These are phyloP conservation scores for Penicillium palitans DNA, from an alignment of 2,329 filamentous ascomycete genomes.

Conservation along the genomic window DNA sequence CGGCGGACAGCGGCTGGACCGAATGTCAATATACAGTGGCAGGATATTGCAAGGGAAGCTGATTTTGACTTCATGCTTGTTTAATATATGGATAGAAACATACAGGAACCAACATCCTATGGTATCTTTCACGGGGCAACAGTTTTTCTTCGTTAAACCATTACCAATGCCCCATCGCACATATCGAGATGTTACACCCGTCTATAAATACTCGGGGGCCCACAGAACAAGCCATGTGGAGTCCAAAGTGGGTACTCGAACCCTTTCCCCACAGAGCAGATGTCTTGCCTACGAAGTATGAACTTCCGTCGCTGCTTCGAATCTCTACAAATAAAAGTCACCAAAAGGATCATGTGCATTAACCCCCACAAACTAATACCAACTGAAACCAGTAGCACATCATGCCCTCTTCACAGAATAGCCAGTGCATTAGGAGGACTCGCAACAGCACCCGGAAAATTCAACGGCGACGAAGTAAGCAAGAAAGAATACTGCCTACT, in stretches of 20 bases:
- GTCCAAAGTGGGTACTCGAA: not conserved
- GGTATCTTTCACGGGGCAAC: not conserved
- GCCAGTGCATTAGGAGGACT: constrained; percentile 35
- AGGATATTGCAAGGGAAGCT: constrained; percentile 35
- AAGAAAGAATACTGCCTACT: constrained; percentile 47
- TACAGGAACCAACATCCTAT: not conserved
- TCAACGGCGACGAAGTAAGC: constrained; percentile 46
- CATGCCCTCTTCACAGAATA: constrained; percentile 18
- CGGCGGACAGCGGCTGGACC: constrained; percentile 18
- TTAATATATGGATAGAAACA: constrained; percentile 5
- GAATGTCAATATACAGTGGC: constrained; percentile 32
- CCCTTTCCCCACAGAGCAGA: not conserved
- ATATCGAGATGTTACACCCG: not conserved
- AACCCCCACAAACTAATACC: rapidly evolving
- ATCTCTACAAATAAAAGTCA: not conserved
- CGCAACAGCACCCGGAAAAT: constrained; percentile 42
- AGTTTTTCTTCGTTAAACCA: not conserved
- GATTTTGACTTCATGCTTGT: constrained; percentile 39
- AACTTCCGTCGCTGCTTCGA: not conserved
- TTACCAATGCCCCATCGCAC: not conserved
- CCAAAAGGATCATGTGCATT: not conserved
- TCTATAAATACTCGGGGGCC: constrained; percentile 1
- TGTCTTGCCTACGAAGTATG: no score
- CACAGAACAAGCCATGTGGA: constrained; percentile 1
- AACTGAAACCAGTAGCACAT: not conserved